Base-by-base conservation (phyloP, 495 filamentous ascomycete genomes). In the Geoglossum glabrum region DNA sequence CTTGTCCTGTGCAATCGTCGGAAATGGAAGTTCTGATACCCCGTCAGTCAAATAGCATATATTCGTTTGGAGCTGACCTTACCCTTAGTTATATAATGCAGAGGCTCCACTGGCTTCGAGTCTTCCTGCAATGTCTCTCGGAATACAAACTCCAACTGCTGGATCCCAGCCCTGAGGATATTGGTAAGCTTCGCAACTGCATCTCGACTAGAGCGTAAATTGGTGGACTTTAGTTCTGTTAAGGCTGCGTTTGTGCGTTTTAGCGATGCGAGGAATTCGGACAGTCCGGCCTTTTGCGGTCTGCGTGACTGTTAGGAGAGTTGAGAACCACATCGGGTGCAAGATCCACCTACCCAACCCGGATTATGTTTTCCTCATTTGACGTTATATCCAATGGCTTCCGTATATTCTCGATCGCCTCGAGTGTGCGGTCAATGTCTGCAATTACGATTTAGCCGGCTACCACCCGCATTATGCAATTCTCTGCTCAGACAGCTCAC, bases 81-180 rank as follows among this genome's bases (percentile, higher is more conserved):
- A 76, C 85, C 76, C 67, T 95, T 96, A n/a, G 86, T 95, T 63
- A 96, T 80, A 65, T 85, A 96, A 64, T 95, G 86, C 45, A 97
- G 70, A 7, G 93, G 90, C 62, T 99, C 92, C 31, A 96, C 78
- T 1, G 84, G 76, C 55, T 77, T 74, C 8, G 82, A 77, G 21
- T 87, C 81, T 62, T 93, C 82, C 28, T 77, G 76, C 36, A 97
- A 69, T 56, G 84, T 73, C 59, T 82, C 78, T 58, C 87, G 79
- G 67, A 95, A 87, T 52, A 87, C 71, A 40, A 80, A 83, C 67
- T 97, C 89, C 17, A 99, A 74, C 65, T 87, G 83, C 19, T 78
- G 76, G 59, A 81, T 86, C 15, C 90, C 92, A 15, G 79, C 75
- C 64, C 80, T 85, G 43, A 96, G 69, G 28, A 97, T 73, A 2